Evolutionary conservation across 108 stramenopile species (phyloP).

Genomic region (Tribonema minus): DNA sequence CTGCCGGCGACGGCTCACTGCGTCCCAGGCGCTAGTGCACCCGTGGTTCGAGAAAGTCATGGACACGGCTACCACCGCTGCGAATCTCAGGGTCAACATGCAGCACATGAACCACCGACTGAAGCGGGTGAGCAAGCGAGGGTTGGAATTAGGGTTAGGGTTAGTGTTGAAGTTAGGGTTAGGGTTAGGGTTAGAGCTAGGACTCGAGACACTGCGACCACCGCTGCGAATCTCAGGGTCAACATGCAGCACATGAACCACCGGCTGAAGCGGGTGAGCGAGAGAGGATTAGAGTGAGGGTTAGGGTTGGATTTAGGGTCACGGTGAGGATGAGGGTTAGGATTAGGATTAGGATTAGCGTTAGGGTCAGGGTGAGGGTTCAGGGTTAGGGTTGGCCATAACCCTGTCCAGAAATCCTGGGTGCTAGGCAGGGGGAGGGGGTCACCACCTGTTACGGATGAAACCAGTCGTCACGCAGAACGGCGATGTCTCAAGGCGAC

Average conservation of each 20-base stretch:
- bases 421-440: too few relatives aligned
- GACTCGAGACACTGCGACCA: not conserved
- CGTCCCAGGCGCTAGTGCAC: slow-evolving; percentile 30
- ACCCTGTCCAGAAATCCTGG: too few relatives aligned
- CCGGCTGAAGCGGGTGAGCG: not conserved
- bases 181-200: not conserved
- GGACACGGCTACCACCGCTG: not conserved
- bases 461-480: too few relatives aligned
- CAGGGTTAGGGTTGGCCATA: too few relatives aligned
- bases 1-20: slow-evolving; percentile 31
- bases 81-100: not conserved
- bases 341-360: too few relatives aligned
- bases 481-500: too few relatives aligned
- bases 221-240: not conserved
- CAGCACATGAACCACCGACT: not conserved
- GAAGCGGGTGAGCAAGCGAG: not conserved
- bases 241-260: not conserved
- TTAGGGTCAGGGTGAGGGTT: too few relatives aligned
- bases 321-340: too few relatives aligned
- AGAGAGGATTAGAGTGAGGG: not conserved
- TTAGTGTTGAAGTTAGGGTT: not conserved
- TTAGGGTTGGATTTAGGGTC: too few relatives aligned
- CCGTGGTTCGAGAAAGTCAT: slow-evolving; percentile 47
- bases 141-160: not conserved
- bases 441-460: too few relatives aligned